Evolutionary conservation across 164 flowering plant species (phyloP).

Genomic region (Chloranthus sessilifolius): DNA sequence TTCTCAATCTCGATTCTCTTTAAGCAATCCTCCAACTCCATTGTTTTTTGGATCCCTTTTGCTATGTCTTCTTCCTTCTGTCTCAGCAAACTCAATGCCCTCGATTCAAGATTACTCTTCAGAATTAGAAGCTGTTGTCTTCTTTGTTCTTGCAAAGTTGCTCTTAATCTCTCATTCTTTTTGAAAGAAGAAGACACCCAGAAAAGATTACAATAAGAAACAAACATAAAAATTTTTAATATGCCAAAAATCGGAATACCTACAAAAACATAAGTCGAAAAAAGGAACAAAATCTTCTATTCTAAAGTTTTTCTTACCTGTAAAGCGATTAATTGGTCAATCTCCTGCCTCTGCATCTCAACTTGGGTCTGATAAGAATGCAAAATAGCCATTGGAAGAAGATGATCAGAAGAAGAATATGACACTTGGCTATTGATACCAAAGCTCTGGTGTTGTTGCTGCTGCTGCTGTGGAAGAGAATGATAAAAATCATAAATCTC

Average conservation of each 20-base stretch:
- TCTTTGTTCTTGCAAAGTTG: slow-evolving; percentile 33
- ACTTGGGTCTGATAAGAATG: slow-evolving; percentile 20
- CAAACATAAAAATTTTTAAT: background rate
- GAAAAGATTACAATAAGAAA: background rate
- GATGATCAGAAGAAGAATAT: slow-evolving; percentile 4
- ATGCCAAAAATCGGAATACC: background rate
- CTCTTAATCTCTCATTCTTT: slow-evolving; percentile 48
- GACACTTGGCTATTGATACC: slow-evolving; percentile 4
- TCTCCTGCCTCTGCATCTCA: slow-evolving; percentile 36
- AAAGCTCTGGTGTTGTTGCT: slow-evolving; percentile 4
- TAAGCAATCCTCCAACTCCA: slow-evolving; percentile 31
- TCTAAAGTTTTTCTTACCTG: slow-evolving; percentile 30
- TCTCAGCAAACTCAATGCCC: slow-evolving; percentile 14
- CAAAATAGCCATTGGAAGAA: slow-evolving; percentile 21
- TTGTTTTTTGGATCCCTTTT: slow-evolving; percentile 22
- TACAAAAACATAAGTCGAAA: background rate
- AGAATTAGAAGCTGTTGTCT: slow-evolving; percentile 21
- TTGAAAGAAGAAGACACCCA: slow-evolving; percentile 2
- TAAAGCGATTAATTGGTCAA: slow-evolving; percentile 34
- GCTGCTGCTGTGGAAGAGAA: slow-evolving; percentile 12
- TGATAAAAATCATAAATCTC: slow-evolving; percentile 9
- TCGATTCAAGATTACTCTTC: slow-evolving; percentile 26
- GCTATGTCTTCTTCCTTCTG: slow-evolving; percentile 40
- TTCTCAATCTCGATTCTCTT: slow-evolving; percentile 28
- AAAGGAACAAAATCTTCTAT: background rate